phyloP scores from a whole-genome alignment of 1,284 basidiomycete genomes.

The Ceratobasidium papillatum region DNA sequence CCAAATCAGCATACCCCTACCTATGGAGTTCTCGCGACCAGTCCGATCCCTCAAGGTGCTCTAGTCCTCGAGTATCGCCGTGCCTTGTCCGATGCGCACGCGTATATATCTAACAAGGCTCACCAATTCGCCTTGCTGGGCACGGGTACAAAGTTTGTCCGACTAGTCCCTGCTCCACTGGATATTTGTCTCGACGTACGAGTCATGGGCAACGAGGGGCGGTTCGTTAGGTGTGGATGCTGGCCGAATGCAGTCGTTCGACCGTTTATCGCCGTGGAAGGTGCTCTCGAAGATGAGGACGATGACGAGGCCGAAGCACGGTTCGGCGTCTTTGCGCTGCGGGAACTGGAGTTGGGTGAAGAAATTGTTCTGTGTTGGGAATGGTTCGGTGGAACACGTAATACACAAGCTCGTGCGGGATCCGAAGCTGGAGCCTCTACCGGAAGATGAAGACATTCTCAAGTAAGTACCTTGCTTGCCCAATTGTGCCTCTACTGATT shows the following conservation, averaged over 20 bases:
- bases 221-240: constrained; percentile 86
- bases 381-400: constrained; percentile 94
- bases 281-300: constrained; percentile 54
- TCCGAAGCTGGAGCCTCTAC: constrained; percentile 56
- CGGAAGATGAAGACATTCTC: constrained; percentile 38
- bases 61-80: constrained; percentile 53
- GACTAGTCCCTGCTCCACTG: constrained; percentile 81
- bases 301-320: constrained; percentile 60
- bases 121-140: constrained; percentile 62
- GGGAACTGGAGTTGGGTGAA: constrained; percentile 81
- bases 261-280: constrained; percentile 71
- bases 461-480: constrained; percentile 55
- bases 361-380: constrained; percentile 95
- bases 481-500: constrained; percentile 40
- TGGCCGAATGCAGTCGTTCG: constrained; percentile 88
- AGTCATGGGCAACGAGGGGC: constrained; percentile 72
- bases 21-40: constrained; percentile 54
- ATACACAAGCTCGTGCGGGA: constrained; percentile 85
- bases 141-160: constrained; percentile 65
- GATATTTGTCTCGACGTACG: constrained; percentile 85
- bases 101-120: constrained; percentile 56
- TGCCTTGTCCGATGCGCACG: constrained; percentile 50
- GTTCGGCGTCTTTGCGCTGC: constrained; percentile 86
- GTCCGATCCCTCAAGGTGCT: constrained; percentile 51
- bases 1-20: constrained; percentile 23